Conservation (phyloP, 1,284 basidiomycete species). For the Leucoagaricus sp. region DNA sequence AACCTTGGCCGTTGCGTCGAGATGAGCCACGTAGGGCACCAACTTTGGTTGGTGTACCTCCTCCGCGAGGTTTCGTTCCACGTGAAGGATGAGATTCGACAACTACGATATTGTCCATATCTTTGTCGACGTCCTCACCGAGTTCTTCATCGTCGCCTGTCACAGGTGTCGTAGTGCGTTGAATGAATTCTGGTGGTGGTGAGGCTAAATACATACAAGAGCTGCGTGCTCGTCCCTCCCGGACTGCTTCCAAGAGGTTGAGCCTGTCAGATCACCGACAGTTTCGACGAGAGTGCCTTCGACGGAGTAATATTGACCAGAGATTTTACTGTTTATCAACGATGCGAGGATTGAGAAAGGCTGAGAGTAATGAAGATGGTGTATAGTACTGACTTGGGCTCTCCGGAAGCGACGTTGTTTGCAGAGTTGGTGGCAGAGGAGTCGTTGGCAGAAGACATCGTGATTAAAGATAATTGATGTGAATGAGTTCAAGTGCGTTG, state of each 20-base stretch:
- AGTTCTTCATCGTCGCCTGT: constrained; percentile 37
- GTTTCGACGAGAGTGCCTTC: constrained; percentile 67
- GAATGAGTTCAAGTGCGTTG: too few relatives aligned
- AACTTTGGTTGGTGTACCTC: too few relatives aligned
- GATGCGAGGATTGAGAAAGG: too few relatives aligned
- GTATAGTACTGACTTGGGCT: too few relatives aligned
- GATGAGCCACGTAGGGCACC: constrained; percentile 38
- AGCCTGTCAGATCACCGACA: constrained; percentile 51
- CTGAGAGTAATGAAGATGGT: too few relatives aligned
- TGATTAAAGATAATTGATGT: too few relatives aligned
- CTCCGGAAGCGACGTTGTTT: too few relatives aligned
- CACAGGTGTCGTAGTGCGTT: constrained; percentile 65
- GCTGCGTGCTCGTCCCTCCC: constrained; percentile 67
- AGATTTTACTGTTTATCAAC: constrained; percentile 56
- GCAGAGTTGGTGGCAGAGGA: too few relatives aligned
- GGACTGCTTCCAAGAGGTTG: constrained; percentile 50
- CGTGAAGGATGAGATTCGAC: background rate
- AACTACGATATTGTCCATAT: constrained; percentile 20
- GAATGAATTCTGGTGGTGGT: constrained; percentile 84
- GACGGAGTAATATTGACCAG: constrained; percentile 61
- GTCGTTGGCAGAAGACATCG: too few relatives aligned
- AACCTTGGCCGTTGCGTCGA: constrained; percentile 51
- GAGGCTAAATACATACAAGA: constrained; percentile 84
- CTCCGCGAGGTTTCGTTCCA: constrained; percentile 40
- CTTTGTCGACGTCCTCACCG: constrained; percentile 40